These are phyloP conservation scores for Saccharomycopsis selenospora DNA, from an alignment of 805 yeast genomes.

Conservation along the genomic window DNA sequence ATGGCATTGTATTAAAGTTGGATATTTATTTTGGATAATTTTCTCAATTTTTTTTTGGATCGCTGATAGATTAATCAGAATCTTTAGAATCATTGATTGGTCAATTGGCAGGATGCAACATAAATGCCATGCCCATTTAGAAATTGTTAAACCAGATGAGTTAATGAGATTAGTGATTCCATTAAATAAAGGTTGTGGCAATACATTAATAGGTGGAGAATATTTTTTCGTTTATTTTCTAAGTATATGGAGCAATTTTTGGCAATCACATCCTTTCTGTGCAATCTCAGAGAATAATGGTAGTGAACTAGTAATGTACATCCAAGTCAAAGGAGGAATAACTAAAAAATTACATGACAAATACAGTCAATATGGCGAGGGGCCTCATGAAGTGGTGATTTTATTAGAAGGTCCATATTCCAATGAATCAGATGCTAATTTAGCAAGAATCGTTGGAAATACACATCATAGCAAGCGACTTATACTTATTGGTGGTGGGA, in stretches of 20 bases:
- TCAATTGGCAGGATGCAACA: neutral
- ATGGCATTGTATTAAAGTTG: constrained; percentile 13
- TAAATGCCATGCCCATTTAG: neutral
- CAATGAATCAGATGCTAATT: neutral
- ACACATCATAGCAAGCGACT: constrained; percentile 5
- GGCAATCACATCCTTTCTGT: constrained; percentile 18
- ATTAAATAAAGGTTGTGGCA: neutral
- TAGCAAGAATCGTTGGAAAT: neutral
- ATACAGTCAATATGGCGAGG: neutral
- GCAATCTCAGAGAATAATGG: constrained; percentile 1
- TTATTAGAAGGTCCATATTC: constrained; percentile 17
- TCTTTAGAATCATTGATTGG: constrained; percentile 1
- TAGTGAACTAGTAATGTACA: neutral
- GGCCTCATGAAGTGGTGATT: neutral
- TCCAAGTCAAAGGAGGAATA: constrained; percentile 15
- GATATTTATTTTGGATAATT: constrained; percentile 7
- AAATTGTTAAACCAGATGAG: neutral
- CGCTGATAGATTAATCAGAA: constrained; percentile 9
- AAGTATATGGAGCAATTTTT: constrained; percentile 3
- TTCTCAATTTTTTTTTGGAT: constrained; percentile 7
- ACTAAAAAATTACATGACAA: constrained; percentile 4
- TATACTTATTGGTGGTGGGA: constrained; percentile 14
- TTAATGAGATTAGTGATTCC: constrained; percentile 1
- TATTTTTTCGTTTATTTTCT: constrained; percentile 12
- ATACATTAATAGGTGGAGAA: constrained; percentile 3